Evolutionary conservation across 257 asterid species (phyloP).

Genomic region (Solanum gandarillasii): DNA sequence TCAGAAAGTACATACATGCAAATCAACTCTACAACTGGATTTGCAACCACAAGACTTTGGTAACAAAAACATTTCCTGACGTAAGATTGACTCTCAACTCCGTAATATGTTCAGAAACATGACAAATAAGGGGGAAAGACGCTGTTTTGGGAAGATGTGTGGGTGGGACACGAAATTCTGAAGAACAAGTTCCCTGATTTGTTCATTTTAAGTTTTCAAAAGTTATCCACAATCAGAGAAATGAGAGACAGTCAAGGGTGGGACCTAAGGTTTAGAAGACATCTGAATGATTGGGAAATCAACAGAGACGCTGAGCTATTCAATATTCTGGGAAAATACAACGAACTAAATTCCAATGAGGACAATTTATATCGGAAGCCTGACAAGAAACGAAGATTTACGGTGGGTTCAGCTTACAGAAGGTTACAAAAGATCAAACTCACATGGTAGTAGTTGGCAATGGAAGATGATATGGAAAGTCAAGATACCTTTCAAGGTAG

Average conservation of each 20-base stretch:
- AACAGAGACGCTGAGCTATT: neutral
- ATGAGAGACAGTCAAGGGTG: neutral
- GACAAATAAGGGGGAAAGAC: neutral
- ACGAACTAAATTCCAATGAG: neutral
- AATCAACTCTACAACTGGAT: neutral
- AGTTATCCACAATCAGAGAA: neutral
- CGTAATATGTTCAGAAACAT: neutral
- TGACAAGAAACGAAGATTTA: neutral
- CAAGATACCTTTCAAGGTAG: neutral
- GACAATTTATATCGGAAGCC: neutral
- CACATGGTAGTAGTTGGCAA: neutral
- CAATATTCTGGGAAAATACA: neutral
- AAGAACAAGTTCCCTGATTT: neutral
- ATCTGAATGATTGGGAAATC: neutral
- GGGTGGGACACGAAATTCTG: neutral
- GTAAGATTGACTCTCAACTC: neutral
- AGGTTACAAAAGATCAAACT: neutral
- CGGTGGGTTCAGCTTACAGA: neutral
- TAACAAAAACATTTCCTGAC: neutral
- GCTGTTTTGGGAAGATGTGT: neutral
- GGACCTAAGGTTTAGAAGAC: neutral
- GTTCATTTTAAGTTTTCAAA: neutral
- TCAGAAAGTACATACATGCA: neutral
- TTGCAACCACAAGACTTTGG: neutral
- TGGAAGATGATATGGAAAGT: neutral